phyloP scores from a whole-genome alignment of 306 rosid species.

The Mimosa bimucronata region DNA sequence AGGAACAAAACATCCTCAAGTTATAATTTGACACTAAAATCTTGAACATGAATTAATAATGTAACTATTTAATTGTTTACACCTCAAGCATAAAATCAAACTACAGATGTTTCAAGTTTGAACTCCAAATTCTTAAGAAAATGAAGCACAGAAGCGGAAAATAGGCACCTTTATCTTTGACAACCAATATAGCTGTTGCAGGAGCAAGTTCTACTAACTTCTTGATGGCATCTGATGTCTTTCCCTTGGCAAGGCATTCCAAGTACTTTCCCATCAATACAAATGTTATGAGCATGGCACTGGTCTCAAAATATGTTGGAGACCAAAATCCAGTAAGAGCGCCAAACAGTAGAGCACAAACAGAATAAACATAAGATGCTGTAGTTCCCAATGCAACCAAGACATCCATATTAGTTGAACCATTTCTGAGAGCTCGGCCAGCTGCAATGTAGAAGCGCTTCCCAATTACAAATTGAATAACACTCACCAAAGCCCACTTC shows the following conservation, averaged over 20 bases:
- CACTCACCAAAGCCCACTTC: slow-evolving; percentile 81
- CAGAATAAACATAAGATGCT: slow-evolving; percentile 85
- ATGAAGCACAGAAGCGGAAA: background rate
- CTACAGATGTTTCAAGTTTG: background rate
- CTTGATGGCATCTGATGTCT: slow-evolving; percentile 94
- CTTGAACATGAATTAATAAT: slow-evolving; percentile 12
- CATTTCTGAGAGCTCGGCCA: slow-evolving; percentile 86
- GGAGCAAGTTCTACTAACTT: slow-evolving; percentile 88
- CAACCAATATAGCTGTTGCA: slow-evolving; percentile 71
- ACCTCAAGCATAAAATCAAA: background rate
- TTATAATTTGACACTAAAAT: slow-evolving; percentile 18
- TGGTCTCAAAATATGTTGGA: slow-evolving; percentile 90
- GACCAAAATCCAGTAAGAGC: slow-evolving; percentile 91
- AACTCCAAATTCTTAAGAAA: slow-evolving; percentile 12
- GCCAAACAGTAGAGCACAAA: slow-evolving; percentile 84
- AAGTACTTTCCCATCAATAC: slow-evolving; percentile 88
- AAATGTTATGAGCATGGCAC: slow-evolving; percentile 93
- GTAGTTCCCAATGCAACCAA: slow-evolving; percentile 95
- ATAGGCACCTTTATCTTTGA: slow-evolving; percentile 69
- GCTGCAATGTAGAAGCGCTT: slow-evolving; percentile 90
- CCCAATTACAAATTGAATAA: slow-evolving; percentile 84
- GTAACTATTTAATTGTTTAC: background rate
- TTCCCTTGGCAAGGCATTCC: slow-evolving; percentile 92
- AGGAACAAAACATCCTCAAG: slow-evolving; percentile 3
- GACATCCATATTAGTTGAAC: slow-evolving; percentile 96